Percentiles rank a stretch among this genome's conserved stretches.
These are phyloP conservation scores for Plantago major DNA, from an alignment of 257 asterid species.

Conservation along the genomic window DNA sequence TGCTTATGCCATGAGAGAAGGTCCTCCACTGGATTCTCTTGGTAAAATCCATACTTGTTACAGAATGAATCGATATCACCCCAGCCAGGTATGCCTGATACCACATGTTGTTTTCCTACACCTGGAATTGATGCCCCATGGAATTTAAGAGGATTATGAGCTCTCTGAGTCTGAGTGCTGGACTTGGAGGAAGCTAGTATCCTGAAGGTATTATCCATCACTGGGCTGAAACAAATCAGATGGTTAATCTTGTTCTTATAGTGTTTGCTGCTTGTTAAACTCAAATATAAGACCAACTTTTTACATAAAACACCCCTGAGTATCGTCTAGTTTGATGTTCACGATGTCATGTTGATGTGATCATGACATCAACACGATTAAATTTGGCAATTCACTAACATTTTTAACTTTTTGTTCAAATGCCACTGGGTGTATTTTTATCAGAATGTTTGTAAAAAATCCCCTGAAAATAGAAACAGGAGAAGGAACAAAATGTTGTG, in stretches of 20 bases:
- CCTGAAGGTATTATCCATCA: conserved; percentile 1
- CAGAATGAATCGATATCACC: conserved; percentile 21
- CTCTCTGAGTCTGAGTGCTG: background rate
- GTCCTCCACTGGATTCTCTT: conserved; percentile 1
- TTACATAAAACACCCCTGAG: too few relatives aligned
- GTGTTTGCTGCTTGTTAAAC: background rate
- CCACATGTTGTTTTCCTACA: background rate
- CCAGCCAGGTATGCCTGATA: conserved; percentile 5
- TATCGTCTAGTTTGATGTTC: too few relatives aligned
- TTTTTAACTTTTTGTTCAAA: too few relatives aligned
- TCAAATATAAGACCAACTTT: background rate
- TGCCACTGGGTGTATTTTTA: too few relatives aligned
- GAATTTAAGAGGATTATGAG: background rate
- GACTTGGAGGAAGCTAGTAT: background rate
- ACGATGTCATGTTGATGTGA: too few relatives aligned
- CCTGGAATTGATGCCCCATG: background rate
- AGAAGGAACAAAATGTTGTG: background rate
- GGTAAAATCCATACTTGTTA: conserved; percentile 18
- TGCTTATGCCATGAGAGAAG: background rate
- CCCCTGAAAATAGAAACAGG: background rate
- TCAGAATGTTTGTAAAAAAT: background rate
- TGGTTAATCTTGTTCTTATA: too few relatives aligned
- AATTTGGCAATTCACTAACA: too few relatives aligned
- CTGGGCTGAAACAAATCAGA: background rate
- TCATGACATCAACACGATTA: too few relatives aligned